A percentile compares a stretch with the other conserved stretches of the same genome.
These are phyloP conservation scores for Dryas alaskensis DNA, from an alignment of 306 rosid species.

Conservation along the genomic window DNA sequence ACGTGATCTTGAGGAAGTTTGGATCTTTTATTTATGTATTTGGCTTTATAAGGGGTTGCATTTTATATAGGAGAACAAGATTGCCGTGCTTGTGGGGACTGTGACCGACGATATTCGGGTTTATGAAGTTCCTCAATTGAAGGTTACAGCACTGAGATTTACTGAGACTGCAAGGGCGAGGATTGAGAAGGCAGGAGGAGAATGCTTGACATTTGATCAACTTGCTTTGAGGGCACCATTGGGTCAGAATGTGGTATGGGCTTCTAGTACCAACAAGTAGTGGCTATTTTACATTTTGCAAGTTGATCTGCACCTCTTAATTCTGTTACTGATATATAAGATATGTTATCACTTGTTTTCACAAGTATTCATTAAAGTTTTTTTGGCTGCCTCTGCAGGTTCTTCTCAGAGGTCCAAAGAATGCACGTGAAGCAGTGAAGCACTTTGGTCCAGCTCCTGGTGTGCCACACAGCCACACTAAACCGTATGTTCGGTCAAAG, in stretches of 20 bases:
- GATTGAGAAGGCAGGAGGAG: constrained; percentile 70
- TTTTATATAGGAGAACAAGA: constrained; percentile 42
- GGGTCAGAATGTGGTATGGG: constrained; percentile 53
- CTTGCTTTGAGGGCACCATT: constrained; percentile 61
- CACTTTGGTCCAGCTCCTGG: constrained; percentile 72
- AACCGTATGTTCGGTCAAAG: constrained; percentile 50
- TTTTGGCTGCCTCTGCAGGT: constrained; percentile 33
- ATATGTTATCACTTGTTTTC: background rate
- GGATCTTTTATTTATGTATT: background rate
- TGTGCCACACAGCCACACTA: constrained; percentile 65
- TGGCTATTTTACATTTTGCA: background rate
- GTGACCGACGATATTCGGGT: constrained; percentile 58
- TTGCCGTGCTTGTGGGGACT: constrained; percentile 59
- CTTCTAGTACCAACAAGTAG: background rate
- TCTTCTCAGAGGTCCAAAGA: constrained; percentile 60
- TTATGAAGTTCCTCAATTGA: constrained; percentile 47
- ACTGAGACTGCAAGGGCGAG: constrained; percentile 69
- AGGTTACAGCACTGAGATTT: constrained; percentile 62
- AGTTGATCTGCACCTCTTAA: background rate
- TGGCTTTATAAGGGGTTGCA: too few relatives aligned
- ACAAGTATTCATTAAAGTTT: constrained; percentile 6
- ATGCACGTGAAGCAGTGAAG: constrained; percentile 64
- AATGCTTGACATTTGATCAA: constrained; percentile 57
- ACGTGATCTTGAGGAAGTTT: background rate
- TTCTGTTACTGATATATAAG: background rate